These are phyloP conservation scores for Persicaria maculosa DNA, from an alignment of 148 eudicot genomes.

Conservation along the genomic window DNA sequence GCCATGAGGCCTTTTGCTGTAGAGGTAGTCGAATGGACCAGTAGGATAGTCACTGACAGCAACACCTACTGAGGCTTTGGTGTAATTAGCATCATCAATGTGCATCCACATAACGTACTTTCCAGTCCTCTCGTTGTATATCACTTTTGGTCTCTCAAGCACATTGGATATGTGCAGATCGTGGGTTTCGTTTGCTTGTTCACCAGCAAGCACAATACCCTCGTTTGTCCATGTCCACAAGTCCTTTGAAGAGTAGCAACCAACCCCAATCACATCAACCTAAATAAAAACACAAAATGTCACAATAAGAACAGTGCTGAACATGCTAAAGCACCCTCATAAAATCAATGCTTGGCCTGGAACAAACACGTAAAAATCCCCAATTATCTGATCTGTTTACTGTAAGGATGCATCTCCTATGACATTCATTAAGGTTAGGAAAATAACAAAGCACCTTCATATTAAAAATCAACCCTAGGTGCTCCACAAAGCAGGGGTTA, in stretches of 20 bases:
- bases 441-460: neutral
- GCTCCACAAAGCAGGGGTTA: too few species aligned
- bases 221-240: conserved; percentile 96
- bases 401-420: neutral
- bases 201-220: conserved; percentile 79
- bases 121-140: conserved; percentile 56
- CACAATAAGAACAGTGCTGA: neutral
- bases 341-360: neutral
- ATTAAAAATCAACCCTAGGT: neutral
- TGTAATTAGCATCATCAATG: conserved; percentile 80
- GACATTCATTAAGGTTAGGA: neutral
- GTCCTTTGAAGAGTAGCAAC: conserved; percentile 97
- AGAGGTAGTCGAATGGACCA: conserved; percentile 80
- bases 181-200: conserved; percentile 69
- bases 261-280: conserved; percentile 94
- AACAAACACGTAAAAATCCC: neutral
- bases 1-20: conserved; percentile 78
- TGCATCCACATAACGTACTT: conserved; percentile 99
- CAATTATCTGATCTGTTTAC: neutral
- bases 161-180: conserved; percentile 92
- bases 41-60: conserved; percentile 64
- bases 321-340: too few species aligned
- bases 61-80: conserved; percentile 81
- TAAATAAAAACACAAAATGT: conserved; percentile 15
- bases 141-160: conserved; percentile 90